Conservation (phyloP, 2,329 filamentous ascomycete species). For the Neofusicoccum umdonicola region DNA sequence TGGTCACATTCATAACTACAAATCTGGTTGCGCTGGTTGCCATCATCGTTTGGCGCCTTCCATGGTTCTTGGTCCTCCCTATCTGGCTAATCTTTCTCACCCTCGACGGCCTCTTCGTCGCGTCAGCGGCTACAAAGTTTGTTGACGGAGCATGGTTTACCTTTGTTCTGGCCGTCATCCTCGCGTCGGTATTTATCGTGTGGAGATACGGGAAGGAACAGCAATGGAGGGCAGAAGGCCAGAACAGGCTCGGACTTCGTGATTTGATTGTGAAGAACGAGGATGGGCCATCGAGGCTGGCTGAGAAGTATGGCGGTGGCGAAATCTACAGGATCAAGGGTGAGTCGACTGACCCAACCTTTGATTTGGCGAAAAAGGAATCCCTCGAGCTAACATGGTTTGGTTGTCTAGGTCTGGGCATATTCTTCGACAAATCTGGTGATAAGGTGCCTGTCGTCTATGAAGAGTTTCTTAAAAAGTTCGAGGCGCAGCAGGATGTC, state of each 20-base stretch:
- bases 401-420: conserved; percentile 58
- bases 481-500: conserved; percentile 64
- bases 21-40: conserved; percentile 71
- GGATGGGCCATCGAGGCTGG: conserved; percentile 38
- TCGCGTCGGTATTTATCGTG: conserved; percentile 66
- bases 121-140: conserved; percentile 68
- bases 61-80: conserved; percentile 58
- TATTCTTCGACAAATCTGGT: conserved; percentile 78
- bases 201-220: conserved; percentile 79
- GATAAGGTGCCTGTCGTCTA: conserved; percentile 65
- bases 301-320: conserved; percentile 36
- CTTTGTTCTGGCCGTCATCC: conserved; percentile 60
- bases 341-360: background rate
- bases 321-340: conserved; percentile 40
- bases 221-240: conserved; percentile 69
- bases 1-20: conserved; percentile 76
- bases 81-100: conserved; percentile 63
- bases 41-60: conserved; percentile 68
- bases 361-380: background rate
- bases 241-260: conserved; percentile 54
- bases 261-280: conserved; percentile 43
- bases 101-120: conserved; percentile 68
- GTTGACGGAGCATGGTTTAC: conserved; percentile 79
- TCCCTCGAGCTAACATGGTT: background rate
- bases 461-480: conserved; percentile 70